Conservation (phyloP, 495 filamentous ascomycete species). For the Articulospora tetracladia region DNA sequence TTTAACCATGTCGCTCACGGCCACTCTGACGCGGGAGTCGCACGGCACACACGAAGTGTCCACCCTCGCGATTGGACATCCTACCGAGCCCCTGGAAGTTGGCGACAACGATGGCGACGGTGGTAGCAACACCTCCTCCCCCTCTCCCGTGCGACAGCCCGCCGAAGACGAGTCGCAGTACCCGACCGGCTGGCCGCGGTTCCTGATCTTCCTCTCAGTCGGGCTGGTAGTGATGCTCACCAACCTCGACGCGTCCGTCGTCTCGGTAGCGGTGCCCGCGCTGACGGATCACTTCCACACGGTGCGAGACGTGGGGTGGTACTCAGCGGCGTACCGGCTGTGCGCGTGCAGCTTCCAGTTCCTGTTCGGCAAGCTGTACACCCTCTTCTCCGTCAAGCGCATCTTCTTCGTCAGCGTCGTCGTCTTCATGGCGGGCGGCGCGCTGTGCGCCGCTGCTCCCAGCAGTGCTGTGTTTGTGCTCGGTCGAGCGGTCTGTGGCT, state of each 20-base stretch:
- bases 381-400: conserved; percentile 41
- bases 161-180: too few species aligned
- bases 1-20: too few species aligned
- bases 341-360: conserved; percentile 11
- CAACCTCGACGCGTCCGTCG: conserved; percentile 30
- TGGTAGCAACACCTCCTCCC: too few species aligned
- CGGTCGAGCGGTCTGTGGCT: conserved; percentile 78
- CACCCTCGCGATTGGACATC: too few species aligned
- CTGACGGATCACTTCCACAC: conserved; percentile 42
- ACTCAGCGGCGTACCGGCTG: conserved; percentile 23
- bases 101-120: too few species aligned
- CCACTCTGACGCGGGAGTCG: too few species aligned
- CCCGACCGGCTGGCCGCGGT: too few species aligned
- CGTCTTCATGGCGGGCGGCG: conserved; percentile 84
- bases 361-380: conserved; percentile 23
- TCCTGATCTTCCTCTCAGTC: not conserved
- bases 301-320: conserved; percentile 47
- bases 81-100: too few species aligned
- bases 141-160: too few species aligned
- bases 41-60: too few species aligned
- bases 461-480: conserved; percentile 73
- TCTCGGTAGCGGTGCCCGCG: conserved; percentile 49
- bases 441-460: conserved; percentile 76
- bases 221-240: not conserved
- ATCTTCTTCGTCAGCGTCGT: conserved; percentile 66